Base-by-base conservation (phyloP, 2,329 filamentous ascomycete species). In the Chaetomiaceae sp. region DNA sequence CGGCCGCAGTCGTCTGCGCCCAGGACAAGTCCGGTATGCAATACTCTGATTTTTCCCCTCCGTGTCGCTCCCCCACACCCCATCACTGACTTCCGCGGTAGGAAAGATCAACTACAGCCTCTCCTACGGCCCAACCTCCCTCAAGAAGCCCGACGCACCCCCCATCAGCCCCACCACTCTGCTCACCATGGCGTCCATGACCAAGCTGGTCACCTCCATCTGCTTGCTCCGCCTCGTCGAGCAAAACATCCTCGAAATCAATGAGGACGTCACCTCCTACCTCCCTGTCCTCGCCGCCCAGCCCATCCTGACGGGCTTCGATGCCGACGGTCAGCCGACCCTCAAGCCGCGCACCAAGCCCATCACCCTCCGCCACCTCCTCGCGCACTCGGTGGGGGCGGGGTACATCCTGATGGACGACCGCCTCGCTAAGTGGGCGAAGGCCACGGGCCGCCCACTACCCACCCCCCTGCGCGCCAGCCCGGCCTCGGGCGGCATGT, bases 161-260 rank as follows among this genome's bases (percentile, higher is more conserved):
- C 56, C 56, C 10, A 14, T 49, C 34, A 37, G 20, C 18, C 54
- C 54, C 8, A 58, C 64, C 50, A 66, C 65, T 25, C 64, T 68
- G 47, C 60, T 72, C 45, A 56, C 58, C 36, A 51, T 71, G 25
- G 67, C 67, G 23, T 72, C 70, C 30, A 65, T 69, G 59, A 67
- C 69, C 37, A 73, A 73, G 58, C 66, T 81, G 11, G 49, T 78
- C 21, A 74, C 77, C 1, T 67, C 70, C 27, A 68, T 80, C 44
- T 68, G 72, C 3, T 67, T 69, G 3, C 62, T 80, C 33, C 75
- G 78, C 54, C 66, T 74, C 27, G 72, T 80, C 34, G 76, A 80
- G 38, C 65, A 68, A 5, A 73, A 73, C 2, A 62, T 72, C 7
- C 59, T 79, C 8, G 64, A 59, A 3, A 65, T 80, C 0, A 73